Conservation (phyloP, 768 basidiomycete genomes). For the Sistotremastrum suecicum region DNA sequence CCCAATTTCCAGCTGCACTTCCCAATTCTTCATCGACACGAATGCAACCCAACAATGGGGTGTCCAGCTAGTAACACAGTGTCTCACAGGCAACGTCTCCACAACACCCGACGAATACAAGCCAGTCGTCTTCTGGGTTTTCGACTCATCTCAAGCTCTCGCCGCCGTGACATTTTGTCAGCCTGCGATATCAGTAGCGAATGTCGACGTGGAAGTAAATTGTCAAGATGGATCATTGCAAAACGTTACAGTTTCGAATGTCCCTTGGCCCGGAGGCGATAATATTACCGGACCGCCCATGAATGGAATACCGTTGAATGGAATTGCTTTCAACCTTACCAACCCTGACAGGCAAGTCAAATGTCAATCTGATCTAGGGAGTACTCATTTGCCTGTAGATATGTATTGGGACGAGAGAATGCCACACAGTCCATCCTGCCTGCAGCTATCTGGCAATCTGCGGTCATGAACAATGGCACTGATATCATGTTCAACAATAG, state of each 20-base stretch:
- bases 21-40: neutral
- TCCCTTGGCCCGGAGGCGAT: slow-evolving; percentile 22
- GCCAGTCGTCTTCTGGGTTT: slow-evolving; percentile 46
- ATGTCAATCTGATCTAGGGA: neutral
- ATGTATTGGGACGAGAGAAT: slow-evolving; percentile 22
- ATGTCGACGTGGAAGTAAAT: slow-evolving; percentile 31
- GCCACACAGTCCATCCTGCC: slow-evolving; percentile 37
- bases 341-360: slow-evolving; percentile 19
- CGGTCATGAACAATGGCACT: slow-evolving; percentile 19
- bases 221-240: slow-evolving; percentile 30
- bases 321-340: slow-evolving; percentile 32
- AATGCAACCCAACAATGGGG: neutral
- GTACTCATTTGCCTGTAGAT: slow-evolving; percentile 7
- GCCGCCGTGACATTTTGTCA: slow-evolving; percentile 35
- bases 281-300: slow-evolving; percentile 33
- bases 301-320: slow-evolving; percentile 37
- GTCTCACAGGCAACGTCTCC: slow-evolving; percentile 11
- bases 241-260: slow-evolving; percentile 25
- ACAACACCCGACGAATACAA: slow-evolving; percentile 22
- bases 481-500: slow-evolving; percentile 23
- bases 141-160: slow-evolving; percentile 21
- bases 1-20: slow-evolving; percentile 1
- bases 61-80: neutral
- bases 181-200: slow-evolving; percentile 29
- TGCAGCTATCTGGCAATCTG: slow-evolving; percentile 35